Base-by-base conservation (phyloP, 1,139 yeast species). In the Hansenula sp. region DNA sequence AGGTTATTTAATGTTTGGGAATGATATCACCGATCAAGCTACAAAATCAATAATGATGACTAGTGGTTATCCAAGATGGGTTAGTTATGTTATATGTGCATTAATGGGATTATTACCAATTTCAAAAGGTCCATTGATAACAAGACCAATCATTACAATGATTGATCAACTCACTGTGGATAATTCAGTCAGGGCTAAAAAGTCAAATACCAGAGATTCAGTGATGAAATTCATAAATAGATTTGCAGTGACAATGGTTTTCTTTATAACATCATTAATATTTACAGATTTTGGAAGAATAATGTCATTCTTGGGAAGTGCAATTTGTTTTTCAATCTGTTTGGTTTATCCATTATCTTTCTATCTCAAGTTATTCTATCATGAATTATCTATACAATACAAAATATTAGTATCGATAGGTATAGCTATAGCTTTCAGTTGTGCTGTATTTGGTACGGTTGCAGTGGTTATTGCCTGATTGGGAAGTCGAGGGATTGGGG, bases 1-100 rank as follows among this genome's bases (percentile, higher is more conserved):
- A 28, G 95, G 95, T 1, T 82, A 79, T 54, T 64, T 85, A 34
- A 86, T 86, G 95, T 86, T 84, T 66, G 95, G 95, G 5, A 55
- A 59, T 13, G 53, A 63, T 11, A 80, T 87, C 38, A 69, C 72
- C 44, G 88, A 83, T 51, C 95, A 86, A 57, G 73, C 86, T 44
- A 85, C 95, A 5, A 82, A 79, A 55, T 82, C 78, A 46, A 66
- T 86, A 32, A 66, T 86, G 45, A 57, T 66, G n/a, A 79, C 84
- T 1, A 60, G 69, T 3, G 90, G 90, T 0, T 83, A 81, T 55
- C 92, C 95, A 0, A 36, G 51, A 2, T 74, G 78, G 72, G 63
- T 81, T 21, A 71, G 75, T 37, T 70, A 77, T 1, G 52, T 75
- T 21, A 67, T 86, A 30, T 79, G 85, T 39, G 69, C 72, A 1